These are phyloP conservation scores for Neophaeococcomyces aloes DNA, from an alignment of 2,329 filamentous ascomycete genomes.

Conservation along the genomic window DNA sequence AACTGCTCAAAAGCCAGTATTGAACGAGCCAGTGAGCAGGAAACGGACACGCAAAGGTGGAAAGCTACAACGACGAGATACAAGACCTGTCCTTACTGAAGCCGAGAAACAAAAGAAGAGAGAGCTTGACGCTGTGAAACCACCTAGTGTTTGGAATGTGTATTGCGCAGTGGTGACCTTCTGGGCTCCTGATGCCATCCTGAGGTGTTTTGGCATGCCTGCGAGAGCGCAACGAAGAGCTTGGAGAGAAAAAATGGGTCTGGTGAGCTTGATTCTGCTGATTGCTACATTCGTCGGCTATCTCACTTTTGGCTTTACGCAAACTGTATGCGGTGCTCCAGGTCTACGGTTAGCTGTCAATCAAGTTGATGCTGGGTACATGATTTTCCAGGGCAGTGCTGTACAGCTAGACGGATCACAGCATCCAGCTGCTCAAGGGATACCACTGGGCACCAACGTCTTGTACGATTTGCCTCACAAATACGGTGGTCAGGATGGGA, in stretches of 20 bases:
- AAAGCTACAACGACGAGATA: conserved; percentile 55
- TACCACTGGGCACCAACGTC: conserved; percentile 65
- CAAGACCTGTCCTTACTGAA: conserved; percentile 44
- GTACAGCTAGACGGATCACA: conserved; percentile 69
- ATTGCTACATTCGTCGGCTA: conserved; percentile 89
- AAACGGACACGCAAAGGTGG: conserved; percentile 38
- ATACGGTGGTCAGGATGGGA: conserved; percentile 81
- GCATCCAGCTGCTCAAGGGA: conserved; percentile 71
- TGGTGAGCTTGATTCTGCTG: conserved; percentile 82
- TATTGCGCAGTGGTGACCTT: conserved; percentile 93
- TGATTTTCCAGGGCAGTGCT: conserved; percentile 92
- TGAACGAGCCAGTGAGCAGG: conserved; percentile 16
- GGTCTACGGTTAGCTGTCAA: conserved; percentile 69
- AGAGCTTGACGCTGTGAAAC: conserved; percentile 54
- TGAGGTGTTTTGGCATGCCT: conserved; percentile 76
- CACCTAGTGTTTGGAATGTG: conserved; percentile 85
- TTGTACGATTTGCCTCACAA: conserved; percentile 75
- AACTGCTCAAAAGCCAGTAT: conserved; percentile 25
- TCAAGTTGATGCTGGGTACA: conserved; percentile 67
- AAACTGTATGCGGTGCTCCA: conserved; percentile 68
- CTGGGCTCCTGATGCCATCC: conserved; percentile 77
- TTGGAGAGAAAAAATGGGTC: conserved; percentile 95
- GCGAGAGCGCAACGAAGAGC: conserved; percentile 79
- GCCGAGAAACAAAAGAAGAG: conserved; percentile 52
- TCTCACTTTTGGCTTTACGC: conserved; percentile 91